Conservation (phyloP, 2,329 filamentous ascomycete genomes). For the Xylaria sp. region DNA sequence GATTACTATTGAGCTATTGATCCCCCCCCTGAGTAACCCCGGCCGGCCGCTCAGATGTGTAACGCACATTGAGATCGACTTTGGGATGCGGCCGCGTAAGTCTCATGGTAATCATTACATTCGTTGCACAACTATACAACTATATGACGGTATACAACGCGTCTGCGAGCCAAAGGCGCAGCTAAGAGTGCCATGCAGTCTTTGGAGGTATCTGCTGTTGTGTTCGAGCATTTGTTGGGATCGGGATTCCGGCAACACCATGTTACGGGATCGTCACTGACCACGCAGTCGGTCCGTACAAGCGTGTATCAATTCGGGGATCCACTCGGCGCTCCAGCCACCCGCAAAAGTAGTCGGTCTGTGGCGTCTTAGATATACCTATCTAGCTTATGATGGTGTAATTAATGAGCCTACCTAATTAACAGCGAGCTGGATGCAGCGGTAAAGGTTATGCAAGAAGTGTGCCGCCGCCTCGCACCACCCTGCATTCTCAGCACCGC, state of each 20-base stretch:
- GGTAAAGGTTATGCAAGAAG: neutral
- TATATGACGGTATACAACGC: neutral
- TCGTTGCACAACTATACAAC: neutral
- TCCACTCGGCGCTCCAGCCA: conserved; percentile 32
- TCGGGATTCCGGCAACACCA: conserved; percentile 12
- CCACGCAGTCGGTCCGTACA: neutral
- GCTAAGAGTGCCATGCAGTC: neutral
- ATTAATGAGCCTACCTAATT: neutral
- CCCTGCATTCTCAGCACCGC: conserved; percentile 5
- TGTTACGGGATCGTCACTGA: conserved; percentile 2
- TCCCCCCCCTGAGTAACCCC: conserved; percentile 1
- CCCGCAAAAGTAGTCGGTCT: neutral
- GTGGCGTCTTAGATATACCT: neutral
- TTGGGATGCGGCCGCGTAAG: neutral
- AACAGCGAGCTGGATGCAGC: conserved; percentile 10
- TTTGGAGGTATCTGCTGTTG: conserved; percentile 14
- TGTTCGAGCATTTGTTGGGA: conserved; percentile 1
- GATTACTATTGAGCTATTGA: neutral
- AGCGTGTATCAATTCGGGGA: conserved; percentile 13
- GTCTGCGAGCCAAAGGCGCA: neutral
- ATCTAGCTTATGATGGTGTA: neutral
- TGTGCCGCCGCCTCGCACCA: conserved; percentile 3
- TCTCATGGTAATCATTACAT: neutral
- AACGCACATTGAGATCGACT: conserved; percentile 5
- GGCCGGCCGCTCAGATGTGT: conserved; percentile 8